Evolutionary conservation across 2,329 filamentous ascomycete species (phyloP), one percentile per base, ranked within the genome.

Genomic region (Balansia obtecta): DNA sequence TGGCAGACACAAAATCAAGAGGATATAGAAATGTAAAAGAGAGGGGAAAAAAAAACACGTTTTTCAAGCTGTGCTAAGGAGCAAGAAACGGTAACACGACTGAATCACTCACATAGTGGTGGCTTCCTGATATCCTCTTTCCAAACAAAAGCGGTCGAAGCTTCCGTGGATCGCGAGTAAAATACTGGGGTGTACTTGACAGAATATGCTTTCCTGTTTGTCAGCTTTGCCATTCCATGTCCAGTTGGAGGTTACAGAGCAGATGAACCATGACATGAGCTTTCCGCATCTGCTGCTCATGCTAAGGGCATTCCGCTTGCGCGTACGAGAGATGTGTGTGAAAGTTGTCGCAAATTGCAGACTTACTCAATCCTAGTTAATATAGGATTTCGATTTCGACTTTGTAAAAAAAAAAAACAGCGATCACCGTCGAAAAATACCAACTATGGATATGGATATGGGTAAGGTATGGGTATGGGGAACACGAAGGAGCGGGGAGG

Each of bases 101-200:
- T 18, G 51, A 40, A 20, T 43, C 15, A 43, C 50, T 47, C 45
- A 53, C 51, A 53, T 52, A 46, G 49, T 50, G 37, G 51, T 47
- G 51, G 46, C 51, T 53, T 46, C 42, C 33, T 18, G 30, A 1
- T 39, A 46, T 38, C 53, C 50, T 40, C 37, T 27, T 8, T 7
- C 27, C 4, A 27, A 27, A 37, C 18, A n/a, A 22, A 40, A 50
- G 46, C 27, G 18, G 32, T 38, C 42, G 30, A 22, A n/a, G 42
- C n/a, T 42, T 20, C 32, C 32, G 20, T 42, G 15, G 32, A 27
- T 40, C 4, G 45, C 22, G n/a, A 16, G 30, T n/a, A 13, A 38
- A n/a, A 15, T 12, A 27, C 27, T 27, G 27, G 27, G 30, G n/a
- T 20, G 27, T 32, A 16, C 40, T 18, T 27, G 39, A 22, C 32